Conservation (phyloP, 75 land plant species). For the Chamaecyparis obtusa region DNA sequence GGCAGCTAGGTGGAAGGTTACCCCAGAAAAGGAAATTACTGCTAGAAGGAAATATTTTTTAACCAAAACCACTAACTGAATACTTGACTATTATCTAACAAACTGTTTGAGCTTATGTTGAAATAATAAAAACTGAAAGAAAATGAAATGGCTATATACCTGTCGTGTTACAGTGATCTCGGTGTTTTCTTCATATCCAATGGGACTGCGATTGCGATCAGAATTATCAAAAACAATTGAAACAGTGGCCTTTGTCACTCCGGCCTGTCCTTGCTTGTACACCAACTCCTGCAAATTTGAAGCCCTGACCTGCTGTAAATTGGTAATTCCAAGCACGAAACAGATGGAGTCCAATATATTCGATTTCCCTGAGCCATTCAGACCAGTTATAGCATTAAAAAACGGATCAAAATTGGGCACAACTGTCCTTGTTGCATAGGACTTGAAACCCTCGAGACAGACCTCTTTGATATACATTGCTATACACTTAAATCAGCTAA, state of each 20-base stretch:
- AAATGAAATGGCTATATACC: constrained; percentile 31
- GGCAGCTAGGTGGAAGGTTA: neutral
- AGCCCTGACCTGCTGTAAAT: constrained; percentile 96
- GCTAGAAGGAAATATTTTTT: neutral
- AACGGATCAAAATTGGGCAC: constrained; percentile 91
- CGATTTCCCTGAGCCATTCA: constrained; percentile 98
- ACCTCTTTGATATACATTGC: constrained; percentile 89
- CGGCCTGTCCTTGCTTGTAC: constrained; percentile 99
- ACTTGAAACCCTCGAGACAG: constrained; percentile 95
- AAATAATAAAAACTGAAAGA: constrained; percentile 1
- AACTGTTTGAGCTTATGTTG: neutral
- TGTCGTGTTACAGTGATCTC: constrained; percentile 98
- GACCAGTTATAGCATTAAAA: constrained; percentile 99
- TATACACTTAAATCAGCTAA: neutral
- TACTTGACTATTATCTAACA: neutral
- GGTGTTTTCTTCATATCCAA: constrained; percentile 80
- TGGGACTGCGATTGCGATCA: constrained; percentile 81
- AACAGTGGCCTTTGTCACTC: constrained; percentile 97
- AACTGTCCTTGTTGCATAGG: constrained; percentile 93
- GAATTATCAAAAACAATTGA: constrained; percentile 95
- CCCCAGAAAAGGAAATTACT: neutral
- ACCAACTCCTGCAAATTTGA: constrained; percentile 95
- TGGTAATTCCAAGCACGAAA: constrained; percentile 97
- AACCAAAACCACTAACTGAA: neutral
- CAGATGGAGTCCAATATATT: constrained; percentile 98